A percentile compares a stretch with the other conserved stretches of the same genome.
Evolutionary conservation across 2,329 filamentous ascomycete species (phyloP).

Genomic region (Teratosphaeriaceae sp.): DNA sequence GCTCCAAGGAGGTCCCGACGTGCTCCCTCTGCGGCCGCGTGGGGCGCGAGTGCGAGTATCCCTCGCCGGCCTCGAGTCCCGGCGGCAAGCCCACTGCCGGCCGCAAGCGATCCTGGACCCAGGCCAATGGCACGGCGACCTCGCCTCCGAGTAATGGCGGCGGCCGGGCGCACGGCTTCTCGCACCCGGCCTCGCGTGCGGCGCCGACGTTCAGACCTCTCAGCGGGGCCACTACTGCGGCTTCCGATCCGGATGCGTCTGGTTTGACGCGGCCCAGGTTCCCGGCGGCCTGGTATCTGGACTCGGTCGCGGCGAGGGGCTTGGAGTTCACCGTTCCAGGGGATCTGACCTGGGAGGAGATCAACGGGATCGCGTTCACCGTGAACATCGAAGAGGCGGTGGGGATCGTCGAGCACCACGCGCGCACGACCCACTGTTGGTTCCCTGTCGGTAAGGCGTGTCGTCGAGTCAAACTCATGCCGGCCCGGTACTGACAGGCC

Average conservation of each 20-base stretch:
- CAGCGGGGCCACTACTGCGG: background rate
- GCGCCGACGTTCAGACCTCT: background rate
- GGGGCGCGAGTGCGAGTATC: constrained; percentile 12
- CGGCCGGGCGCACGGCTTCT: background rate
- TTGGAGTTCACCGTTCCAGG: background rate
- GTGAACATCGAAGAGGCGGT: background rate
- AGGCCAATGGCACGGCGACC: background rate
- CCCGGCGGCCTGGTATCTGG: background rate
- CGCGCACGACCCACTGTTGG: background rate
- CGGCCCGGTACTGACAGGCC: background rate
- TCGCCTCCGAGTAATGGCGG: background rate
- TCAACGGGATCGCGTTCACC: background rate
- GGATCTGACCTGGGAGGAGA: background rate
- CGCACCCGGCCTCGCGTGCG: background rate
- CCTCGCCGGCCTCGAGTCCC: constrained; percentile 7
- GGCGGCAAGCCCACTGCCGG: constrained; percentile 8
- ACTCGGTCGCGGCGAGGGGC: background rate
- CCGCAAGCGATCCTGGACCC: background rate
- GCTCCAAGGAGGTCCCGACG: constrained; percentile 11
- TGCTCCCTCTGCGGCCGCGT: constrained; percentile 13
- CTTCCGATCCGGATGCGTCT: background rate
- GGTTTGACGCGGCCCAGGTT: background rate
- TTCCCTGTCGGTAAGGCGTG: background rate
- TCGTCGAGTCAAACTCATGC: background rate
- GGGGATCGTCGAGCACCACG: background rate